Evolutionary conservation across 768 basidiomycete species (phyloP).

Genomic region (Kwoniella europaea): DNA sequence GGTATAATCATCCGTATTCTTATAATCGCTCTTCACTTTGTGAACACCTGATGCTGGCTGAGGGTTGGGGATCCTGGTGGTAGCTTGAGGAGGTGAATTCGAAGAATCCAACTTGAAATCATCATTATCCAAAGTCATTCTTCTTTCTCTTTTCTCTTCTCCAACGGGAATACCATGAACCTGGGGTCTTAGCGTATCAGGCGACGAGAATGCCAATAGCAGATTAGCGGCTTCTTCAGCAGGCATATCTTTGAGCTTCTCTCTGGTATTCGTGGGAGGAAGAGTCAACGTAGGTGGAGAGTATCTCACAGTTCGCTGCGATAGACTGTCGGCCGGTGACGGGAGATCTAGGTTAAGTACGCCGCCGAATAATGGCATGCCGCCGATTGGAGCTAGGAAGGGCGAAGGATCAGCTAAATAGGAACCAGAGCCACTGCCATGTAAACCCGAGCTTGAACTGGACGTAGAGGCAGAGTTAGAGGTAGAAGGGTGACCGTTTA

Average conservation of each 20-base stretch:
- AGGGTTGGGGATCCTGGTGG: no score
- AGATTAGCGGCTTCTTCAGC: slow-evolving; percentile 52
- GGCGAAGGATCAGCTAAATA: slow-evolving; percentile 45
- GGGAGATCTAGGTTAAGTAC: slow-evolving; percentile 29
- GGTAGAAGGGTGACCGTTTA: slow-evolving; percentile 4
- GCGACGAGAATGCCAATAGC: slow-evolving; percentile 49
- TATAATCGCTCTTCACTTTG: no score
- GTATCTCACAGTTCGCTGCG: background rate
- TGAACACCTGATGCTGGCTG: no score
- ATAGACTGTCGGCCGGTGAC: slow-evolving; percentile 4
- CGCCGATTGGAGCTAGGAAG: slow-evolving; percentile 48
- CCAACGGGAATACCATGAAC: background rate
- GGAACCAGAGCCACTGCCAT: slow-evolving; percentile 5
- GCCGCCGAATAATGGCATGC: slow-evolving; percentile 49
- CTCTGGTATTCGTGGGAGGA: slow-evolving; percentile 14
- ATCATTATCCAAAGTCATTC: slow-evolving; percentile 41
- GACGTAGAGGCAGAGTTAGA: background rate
- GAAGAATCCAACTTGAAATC: slow-evolving; percentile 42
- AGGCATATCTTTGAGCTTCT: slow-evolving; percentile 31
- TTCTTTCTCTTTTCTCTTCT: slow-evolving; percentile 13
- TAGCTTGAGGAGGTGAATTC: background rate
- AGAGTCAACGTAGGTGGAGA: slow-evolving; percentile 21
- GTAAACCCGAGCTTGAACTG: background rate
- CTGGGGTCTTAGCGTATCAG: slow-evolving; percentile 47
- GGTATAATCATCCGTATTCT: no score